Evolutionary conservation across 2,329 filamentous ascomycete genomes (phyloP), one percentile per base, ranked within the genome.

Genomic region (Fusarium sororula): DNA sequence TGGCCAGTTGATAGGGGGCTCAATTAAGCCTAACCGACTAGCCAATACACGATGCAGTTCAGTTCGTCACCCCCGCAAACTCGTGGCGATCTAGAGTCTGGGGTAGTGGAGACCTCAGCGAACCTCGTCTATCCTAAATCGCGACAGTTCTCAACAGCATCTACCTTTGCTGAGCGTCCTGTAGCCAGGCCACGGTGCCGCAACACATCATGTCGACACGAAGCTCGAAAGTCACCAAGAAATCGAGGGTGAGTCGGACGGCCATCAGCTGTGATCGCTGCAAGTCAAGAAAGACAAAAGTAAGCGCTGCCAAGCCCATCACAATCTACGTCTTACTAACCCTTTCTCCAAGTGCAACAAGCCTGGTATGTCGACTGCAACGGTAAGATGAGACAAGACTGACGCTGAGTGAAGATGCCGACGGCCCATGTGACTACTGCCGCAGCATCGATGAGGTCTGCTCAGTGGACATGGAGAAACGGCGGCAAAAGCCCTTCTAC

Each of bases 351-450:
- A 54, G 53, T 56, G 53, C 3, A 56, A 56, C 1, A 56, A 24
- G 1, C 54, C 28, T 17, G 38, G 54, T 56, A n/a, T 0, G 37
- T 41, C 4, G 8, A 4, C 9, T 37, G 5, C 6, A 32, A 17
- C 4, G 4, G 8, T 18, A 0, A 14, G 12, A 32, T 13, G n/a
- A 24, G 3, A 11, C 5, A 14, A 10, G 8, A 22, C 22, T 56
- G 22, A 56, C 10, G 8, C 6, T 5, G 2, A 24, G 22, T 12
- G 5, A 24, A 57, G 54, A 57, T 35, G 55, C 39, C 14, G 55
- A 57, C 26, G 55, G 55, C 39, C 55, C 55, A 0, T 57, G 55
- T 1, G 55, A 57, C 1, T 57, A 57, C 2, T 57, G 55, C 11
- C 55, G 55, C 28, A 57, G 55, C n/a, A 57, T 57, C 30, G 55